Evolutionary conservation across 768 basidiomycete genomes (phyloP).

Genomic region (Phylloporus sp.): DNA sequence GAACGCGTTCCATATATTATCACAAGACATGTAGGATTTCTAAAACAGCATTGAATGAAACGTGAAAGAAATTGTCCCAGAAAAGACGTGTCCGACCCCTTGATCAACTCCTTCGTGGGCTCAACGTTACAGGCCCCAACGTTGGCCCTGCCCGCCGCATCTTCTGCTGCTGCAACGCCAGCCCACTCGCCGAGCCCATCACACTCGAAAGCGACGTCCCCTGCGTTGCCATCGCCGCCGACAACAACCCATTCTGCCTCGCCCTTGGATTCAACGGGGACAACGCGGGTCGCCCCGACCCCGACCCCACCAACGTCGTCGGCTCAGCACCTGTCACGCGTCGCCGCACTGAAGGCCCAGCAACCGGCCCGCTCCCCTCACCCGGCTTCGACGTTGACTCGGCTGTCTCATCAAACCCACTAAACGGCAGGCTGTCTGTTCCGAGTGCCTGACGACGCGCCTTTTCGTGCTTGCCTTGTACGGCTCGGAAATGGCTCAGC

Average conservation of each 20-base stretch:
- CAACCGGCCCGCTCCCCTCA: neutral
- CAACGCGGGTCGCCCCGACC: conserved; percentile 40
- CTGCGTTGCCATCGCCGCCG: conserved; percentile 36
- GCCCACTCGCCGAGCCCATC: conserved; percentile 7
- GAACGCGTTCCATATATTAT: neutral
- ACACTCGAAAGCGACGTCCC: conserved; percentile 27
- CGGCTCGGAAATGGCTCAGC: conserved; percentile 83
- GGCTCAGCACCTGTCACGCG: conserved; percentile 55
- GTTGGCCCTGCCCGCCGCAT: conserved; percentile 37
- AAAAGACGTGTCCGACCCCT: neutral
- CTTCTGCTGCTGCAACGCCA: conserved; percentile 36
- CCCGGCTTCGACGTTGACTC: conserved; percentile 14
- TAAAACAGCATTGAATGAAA: neutral
- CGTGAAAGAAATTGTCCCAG: neutral
- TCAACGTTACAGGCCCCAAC: conserved; percentile 33
- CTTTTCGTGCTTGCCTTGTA: conserved; percentile 91
- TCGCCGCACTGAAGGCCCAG: conserved; percentile 52
- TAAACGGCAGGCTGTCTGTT: conserved; percentile 53
- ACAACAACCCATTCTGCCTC: conserved; percentile 43
- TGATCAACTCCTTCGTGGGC: conserved; percentile 26
- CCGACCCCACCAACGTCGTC: conserved; percentile 25
- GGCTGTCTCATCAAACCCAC: conserved; percentile 34
- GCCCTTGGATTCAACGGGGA: conserved; percentile 76
- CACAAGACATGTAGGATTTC: neutral
- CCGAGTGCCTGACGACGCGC: conserved; percentile 75